Percentiles rank a stretch among this genome's conserved stretches.
phyloP scores from a whole-genome alignment of 2,329 filamentous ascomycete species.

The Xylaria sp. region DNA sequence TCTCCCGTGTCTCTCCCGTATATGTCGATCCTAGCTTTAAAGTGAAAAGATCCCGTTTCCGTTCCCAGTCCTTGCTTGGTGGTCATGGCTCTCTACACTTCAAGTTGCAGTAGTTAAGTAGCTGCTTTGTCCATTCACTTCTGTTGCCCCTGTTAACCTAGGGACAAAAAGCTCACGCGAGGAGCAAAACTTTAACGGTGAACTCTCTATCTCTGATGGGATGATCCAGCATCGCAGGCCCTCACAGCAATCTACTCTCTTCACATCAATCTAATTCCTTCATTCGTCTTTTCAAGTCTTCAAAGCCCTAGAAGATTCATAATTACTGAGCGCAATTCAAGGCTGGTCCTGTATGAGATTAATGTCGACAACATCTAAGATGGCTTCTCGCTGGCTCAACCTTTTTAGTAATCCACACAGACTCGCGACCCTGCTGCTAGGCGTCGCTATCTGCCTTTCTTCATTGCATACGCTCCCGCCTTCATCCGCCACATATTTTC shows the following conservation, averaged over 20 bases:
- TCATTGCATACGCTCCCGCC: conserved; percentile 20
- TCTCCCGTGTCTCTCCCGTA: conserved; percentile 10
- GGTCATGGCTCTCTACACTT: neutral
- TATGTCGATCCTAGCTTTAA: conserved; percentile 23
- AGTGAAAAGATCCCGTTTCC: conserved; percentile 4
- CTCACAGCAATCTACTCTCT: neutral
- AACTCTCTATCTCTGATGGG: neutral
- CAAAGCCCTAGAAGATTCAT: neutral
- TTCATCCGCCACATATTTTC: conserved; percentile 26
- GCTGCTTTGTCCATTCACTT: neutral
- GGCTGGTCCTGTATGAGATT: conserved; percentile 18
- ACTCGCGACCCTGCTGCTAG: conserved; percentile 29
- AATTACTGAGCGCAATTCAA: neutral
- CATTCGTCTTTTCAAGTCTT: neutral
- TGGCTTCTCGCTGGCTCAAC: conserved; percentile 18
- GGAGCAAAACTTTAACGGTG: conserved; percentile 6
- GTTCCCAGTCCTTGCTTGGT: neutral
- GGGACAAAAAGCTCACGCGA: neutral
- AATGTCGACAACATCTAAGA: conserved; percentile 13
- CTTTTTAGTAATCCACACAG: conserved; percentile 22
- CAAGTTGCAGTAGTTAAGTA: neutral
- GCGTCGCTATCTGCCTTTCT: conserved; percentile 19
- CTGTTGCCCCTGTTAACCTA: neutral
- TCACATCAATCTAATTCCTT: neutral
- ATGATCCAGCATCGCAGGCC: conserved; percentile 12